Evolutionary conservation across 305 asterid genomes (phyloP), one percentile per base, ranked within the genome.

Genomic region (Plantago coronopus): DNA sequence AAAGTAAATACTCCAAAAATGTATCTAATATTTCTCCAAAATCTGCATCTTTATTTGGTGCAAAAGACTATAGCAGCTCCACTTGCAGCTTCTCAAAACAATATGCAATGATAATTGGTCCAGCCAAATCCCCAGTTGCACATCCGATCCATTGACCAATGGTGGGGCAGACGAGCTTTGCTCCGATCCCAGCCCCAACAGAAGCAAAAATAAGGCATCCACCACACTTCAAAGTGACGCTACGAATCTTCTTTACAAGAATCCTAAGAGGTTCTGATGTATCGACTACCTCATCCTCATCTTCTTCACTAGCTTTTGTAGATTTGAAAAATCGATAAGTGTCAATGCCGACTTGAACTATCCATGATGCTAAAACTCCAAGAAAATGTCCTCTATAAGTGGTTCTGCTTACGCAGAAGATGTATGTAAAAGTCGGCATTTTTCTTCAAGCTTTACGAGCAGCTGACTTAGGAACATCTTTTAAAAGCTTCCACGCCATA

Each of bases 101-200:
- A 51, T 74, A 74, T 2, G 89, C 69, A 23, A 87, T 67, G 17
- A 85, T 46, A 19, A 85, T 43, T 15, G 97, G 97, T 27, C 97
- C 97, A 5, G 86, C 81, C 64, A 91, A 69, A 67, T 91, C 97
- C 42, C 97, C 97, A 2, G 77, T 21, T 17, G 91, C 78, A 56
- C 97, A 85, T 57, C 97, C 96, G 17, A 93, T 79, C 97, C 97
- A 87, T 76, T 93, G 99, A 44, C 99, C 99, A 17, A 83, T 49
- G 17, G 94, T 65, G 53, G 99, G 99, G 25, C 84, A 82, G 31
- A 86, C 5, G 7, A 85, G 50, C 0, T 67, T 38, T 40, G 95
- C 91, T 48, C 95, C 96, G 4, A 93, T 61, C 19, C 99, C 99
- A 23, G 94, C 99, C 55, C 96, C 97, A 25, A 89, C 63, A 45